These are phyloP conservation scores for Volvox africanus DNA, from an alignment of 139 green algal genomes.

Conservation along the genomic window DNA sequence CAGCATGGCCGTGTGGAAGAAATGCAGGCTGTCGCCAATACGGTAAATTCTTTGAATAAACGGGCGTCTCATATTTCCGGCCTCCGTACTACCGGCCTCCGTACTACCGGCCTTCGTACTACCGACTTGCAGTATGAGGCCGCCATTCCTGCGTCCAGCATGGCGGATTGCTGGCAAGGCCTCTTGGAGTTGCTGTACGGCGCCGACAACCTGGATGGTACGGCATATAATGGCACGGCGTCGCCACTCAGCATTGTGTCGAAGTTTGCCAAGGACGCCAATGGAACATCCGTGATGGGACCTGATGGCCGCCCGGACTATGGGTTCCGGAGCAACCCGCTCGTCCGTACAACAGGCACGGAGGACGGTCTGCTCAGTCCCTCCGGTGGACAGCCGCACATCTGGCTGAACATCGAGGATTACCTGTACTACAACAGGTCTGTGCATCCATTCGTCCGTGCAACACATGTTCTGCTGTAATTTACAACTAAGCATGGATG, in stretches of 20 bases:
- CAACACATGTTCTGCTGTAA: too few species aligned
- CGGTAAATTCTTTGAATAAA: too few species aligned
- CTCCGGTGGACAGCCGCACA: conserved; percentile 63
- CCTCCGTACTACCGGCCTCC: too few species aligned
- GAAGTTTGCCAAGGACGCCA: not conserved
- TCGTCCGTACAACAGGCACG: conserved; percentile 59
- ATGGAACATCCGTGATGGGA: not conserved
- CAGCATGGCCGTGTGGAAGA: too few species aligned
- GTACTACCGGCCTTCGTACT: not conserved
- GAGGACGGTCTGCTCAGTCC: conserved; percentile 61
- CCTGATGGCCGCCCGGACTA: conserved; percentile 51
- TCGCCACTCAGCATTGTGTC: conserved; percentile 17
- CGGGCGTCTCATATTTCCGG: too few species aligned
- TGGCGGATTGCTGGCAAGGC: conserved; percentile 63
- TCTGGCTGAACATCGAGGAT: conserved; percentile 91
- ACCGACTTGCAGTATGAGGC: conserved; percentile 59
- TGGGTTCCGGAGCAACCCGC: conserved; percentile 67
- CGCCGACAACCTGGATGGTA: conserved; percentile 30
- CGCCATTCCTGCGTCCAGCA: conserved; percentile 58
- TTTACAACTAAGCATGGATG: too few species aligned
- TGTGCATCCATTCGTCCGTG: not conserved
- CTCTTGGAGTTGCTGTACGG: conserved; percentile 67
- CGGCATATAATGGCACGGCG: conserved; percentile 12
- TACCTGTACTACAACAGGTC: conserved; percentile 72
- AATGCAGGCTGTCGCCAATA: too few species aligned